Evolutionary conservation across 2,329 filamentous ascomycete genomes (phyloP), one percentile per base, ranked within the genome.

Genomic region (Didymella pinodella): DNA sequence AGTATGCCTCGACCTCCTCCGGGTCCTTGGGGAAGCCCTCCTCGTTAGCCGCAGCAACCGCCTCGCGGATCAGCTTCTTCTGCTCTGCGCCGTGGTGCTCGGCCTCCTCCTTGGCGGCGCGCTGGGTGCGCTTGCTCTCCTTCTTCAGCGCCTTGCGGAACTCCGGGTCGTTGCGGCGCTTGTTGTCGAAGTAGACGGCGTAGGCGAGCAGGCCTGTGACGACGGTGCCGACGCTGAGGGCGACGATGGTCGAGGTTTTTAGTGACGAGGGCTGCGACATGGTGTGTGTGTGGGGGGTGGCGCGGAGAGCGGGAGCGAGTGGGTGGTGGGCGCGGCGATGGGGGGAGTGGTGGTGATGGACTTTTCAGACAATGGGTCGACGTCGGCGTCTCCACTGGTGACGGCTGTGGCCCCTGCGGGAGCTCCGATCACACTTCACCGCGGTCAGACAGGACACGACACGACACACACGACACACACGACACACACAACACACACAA

Each of bases 1-100:
- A 99, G 84, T 92, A 99, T 62, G 88, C 86, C 84, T 99, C 95
- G 77, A 92, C 93, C 83, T 97, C 93, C 78, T 98, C 94, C 34
- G 94, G 88, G 72, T 93, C 92, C 43, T 85, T 84, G 48, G 95
- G 95, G 85, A 96, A 97, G 57, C 94, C 95, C 79, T 96, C 93
- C 58, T 91, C 90, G 81, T 93, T 91, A 69, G 93, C 92, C 70
- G 90, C 86, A 70, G 92, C 88, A 48, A 98, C 90, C 51, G 86
- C 88, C 57, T 80, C 79, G 79, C 89, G 90, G 81, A 99, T 91
- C 70, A 84, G 82, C 77, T 91, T 85, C 75, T 89, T 87, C 82
- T 91, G 89, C 77, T 84, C 83, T 68, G 85, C 83, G 63, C 84
- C 84, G 65, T 86, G 84, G 59, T 85, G 84, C 74, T 89, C 86